Percentiles rank a stretch among this genome's conserved stretches.
Conservation (phyloP, 2,329 filamentous ascomycete genomes). For the Aspergillus sp. region DNA sequence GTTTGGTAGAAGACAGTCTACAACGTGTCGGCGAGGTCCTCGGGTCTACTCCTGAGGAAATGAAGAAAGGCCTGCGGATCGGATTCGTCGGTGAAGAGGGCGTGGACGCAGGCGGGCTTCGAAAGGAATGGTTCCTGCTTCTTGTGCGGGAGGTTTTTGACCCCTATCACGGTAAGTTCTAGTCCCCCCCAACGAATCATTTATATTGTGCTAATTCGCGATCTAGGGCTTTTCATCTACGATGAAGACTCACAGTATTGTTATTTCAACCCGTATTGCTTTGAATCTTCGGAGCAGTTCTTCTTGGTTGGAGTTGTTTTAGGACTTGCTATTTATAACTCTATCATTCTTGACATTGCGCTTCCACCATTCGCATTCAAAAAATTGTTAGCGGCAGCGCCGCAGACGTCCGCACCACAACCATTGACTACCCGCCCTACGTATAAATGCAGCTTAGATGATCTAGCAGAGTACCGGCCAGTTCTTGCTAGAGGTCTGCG, state of each 20-base stretch:
- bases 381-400: slow-evolving; percentile 77
- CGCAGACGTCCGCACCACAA: slow-evolving; percentile 57
- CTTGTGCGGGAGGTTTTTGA: slow-evolving; percentile 88
- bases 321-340: slow-evolving; percentile 91
- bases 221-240: slow-evolving; percentile 80
- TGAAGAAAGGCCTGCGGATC: slow-evolving; percentile 86
- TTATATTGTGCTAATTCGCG: not conserved
- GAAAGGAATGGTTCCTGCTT: slow-evolving; percentile 93
- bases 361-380: slow-evolving; percentile 87
- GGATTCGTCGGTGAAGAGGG: slow-evolving; percentile 87
- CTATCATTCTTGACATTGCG: slow-evolving; percentile 84
- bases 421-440: slow-evolving; percentile 55
- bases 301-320: slow-evolving; percentile 86
- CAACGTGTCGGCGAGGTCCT: slow-evolving; percentile 82
- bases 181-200: not conserved
- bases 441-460: slow-evolving; percentile 75
- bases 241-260: slow-evolving; percentile 88
- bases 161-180: slow-evolving; percentile 72
- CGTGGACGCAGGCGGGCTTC: slow-evolving; percentile 81
- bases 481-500: slow-evolving; percentile 71
- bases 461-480: slow-evolving; percentile 80
- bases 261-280: slow-evolving; percentile 88
- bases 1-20: slow-evolving; percentile 83
- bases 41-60: slow-evolving; percentile 75
- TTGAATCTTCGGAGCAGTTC: slow-evolving; percentile 89